These are phyloP conservation scores for Phytophthora nicotianae DNA, from an alignment of 352 stramenopile genomes.

Conservation along the genomic window DNA sequence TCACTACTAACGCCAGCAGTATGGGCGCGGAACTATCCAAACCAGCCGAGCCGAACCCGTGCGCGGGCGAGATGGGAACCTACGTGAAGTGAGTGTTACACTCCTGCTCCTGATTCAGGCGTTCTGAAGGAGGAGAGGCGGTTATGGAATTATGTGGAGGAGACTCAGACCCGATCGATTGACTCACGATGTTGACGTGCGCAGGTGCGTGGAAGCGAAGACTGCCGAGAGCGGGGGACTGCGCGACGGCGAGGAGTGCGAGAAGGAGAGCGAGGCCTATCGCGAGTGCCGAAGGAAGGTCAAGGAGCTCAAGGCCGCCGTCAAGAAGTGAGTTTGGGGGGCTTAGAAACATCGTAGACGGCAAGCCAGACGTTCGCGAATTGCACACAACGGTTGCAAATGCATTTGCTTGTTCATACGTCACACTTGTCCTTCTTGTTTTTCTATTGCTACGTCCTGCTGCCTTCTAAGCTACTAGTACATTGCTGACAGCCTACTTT, in stretches of 20 bases:
- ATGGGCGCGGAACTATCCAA: constrained; percentile 79
- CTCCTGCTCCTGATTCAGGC: constrained; percentile 2
- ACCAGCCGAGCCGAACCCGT: constrained; percentile 49
- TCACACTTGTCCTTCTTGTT: constrained; percentile 5
- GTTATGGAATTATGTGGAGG: constrained; percentile 4
- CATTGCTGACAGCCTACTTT: constrained; percentile 14
- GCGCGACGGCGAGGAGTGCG: constrained; percentile 76
- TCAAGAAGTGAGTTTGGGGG: constrained; percentile 23
- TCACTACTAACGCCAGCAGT: neutral
- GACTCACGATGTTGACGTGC: constrained; percentile 1
- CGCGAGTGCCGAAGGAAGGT: constrained; percentile 60
- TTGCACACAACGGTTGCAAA: constrained; percentile 11
- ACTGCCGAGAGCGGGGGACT: constrained; percentile 62
- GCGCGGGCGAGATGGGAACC: constrained; percentile 57
- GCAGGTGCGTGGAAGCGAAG: constrained; percentile 66
- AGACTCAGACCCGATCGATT: constrained; percentile 18
- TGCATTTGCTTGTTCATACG: constrained; percentile 14
- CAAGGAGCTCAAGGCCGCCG: constrained; percentile 40
- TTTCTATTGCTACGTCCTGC: constrained; percentile 18
- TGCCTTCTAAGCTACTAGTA: constrained; percentile 15
- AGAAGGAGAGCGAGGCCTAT: constrained; percentile 66
- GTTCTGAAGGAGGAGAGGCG: neutral
- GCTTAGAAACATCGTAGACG: neutral
- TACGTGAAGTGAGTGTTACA: constrained; percentile 75
- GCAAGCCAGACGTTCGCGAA: neutral